Evolutionary conservation across 441 rosid genomes (phyloP).

Genomic region (Populus trichocarpa): DNA sequence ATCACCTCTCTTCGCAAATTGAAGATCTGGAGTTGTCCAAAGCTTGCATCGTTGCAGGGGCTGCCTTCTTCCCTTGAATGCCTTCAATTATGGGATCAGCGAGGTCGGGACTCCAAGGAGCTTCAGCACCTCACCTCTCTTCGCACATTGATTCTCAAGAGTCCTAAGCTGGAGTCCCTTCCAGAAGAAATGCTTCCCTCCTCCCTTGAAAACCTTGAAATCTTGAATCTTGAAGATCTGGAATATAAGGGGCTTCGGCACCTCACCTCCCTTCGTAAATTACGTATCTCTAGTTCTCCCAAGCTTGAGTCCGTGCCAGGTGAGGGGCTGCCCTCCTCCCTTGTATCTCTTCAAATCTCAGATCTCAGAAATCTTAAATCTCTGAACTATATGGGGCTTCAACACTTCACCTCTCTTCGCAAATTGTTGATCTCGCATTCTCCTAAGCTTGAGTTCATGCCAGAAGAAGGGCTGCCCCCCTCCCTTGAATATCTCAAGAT

Average conservation of each 20-base stretch:
- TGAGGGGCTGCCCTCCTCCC: conserved; percentile 11
- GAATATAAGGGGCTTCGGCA: not conserved
- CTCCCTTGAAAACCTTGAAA: not conserved
- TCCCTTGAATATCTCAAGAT: conserved; percentile 11
- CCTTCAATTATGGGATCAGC: not conserved
- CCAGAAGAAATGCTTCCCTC: conserved; percentile 10
- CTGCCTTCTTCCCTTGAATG: not conserved
- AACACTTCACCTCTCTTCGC: conserved; percentile 15
- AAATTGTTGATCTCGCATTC: conserved; percentile 14
- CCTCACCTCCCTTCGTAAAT: not conserved
- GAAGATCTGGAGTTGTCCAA: not conserved
- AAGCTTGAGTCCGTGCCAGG: not conserved
- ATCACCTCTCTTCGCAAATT: not conserved
- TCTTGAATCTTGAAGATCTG: not conserved
- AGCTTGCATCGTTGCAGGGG: not conserved
- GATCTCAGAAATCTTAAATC: not conserved
- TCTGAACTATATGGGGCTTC: not conserved
- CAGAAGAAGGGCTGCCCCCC: conserved; percentile 13
- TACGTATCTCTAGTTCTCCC: not conserved
- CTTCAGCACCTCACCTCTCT: not conserved
- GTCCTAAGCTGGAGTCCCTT: not conserved
- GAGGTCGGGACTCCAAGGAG: not conserved
- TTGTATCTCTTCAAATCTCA: not conserved
- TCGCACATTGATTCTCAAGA: not conserved
- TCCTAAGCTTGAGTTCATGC: conserved; percentile 3